A percentile compares a stretch with the other conserved stretches of the same genome.
Evolutionary conservation across 2,329 filamentous ascomycete species (phyloP).

Genomic region (Verticillium albo-atrum): DNA sequence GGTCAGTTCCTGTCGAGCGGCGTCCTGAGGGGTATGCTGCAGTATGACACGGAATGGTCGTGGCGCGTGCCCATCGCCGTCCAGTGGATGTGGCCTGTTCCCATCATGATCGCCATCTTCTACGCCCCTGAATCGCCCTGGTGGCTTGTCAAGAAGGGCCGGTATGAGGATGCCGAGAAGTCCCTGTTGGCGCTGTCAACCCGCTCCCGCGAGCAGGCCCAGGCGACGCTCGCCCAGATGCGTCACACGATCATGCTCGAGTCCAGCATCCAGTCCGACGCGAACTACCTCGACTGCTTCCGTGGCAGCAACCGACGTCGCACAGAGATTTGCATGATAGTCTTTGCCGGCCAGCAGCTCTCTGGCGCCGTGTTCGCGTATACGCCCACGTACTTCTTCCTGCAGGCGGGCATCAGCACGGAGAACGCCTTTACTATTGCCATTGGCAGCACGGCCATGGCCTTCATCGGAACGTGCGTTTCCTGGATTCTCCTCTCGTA

Average conservation of each 20-base stretch:
- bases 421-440: conserved; percentile 33
- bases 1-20: conserved; percentile 36
- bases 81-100: conserved; percentile 36
- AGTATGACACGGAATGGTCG: conserved; percentile 27
- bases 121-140: conserved; percentile 40
- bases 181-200: conserved; percentile 24
- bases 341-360: conserved; percentile 35
- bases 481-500: conserved; percentile 37
- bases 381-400: conserved; percentile 40
- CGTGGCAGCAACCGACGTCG: conserved; percentile 36
- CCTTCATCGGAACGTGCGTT: conserved; percentile 31
- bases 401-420: conserved; percentile 35
- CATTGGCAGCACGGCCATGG: conserved; percentile 33
- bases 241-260: conserved; percentile 33
- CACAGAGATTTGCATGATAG: conserved; percentile 37
- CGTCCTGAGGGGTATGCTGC: conserved; percentile 30
- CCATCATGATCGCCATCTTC: conserved; percentile 27
- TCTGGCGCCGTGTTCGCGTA: conserved; percentile 35
- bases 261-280: conserved; percentile 30
- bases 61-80: conserved; percentile 35
- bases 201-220: conserved; percentile 4
- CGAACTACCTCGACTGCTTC: conserved; percentile 43
- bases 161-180: conserved; percentile 25
- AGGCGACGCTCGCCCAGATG: conserved; percentile 21
- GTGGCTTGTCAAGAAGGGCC: conserved; percentile 34